Conservation (phyloP, 495 filamentous ascomycete species). For the Lophiotrema nucula region DNA sequence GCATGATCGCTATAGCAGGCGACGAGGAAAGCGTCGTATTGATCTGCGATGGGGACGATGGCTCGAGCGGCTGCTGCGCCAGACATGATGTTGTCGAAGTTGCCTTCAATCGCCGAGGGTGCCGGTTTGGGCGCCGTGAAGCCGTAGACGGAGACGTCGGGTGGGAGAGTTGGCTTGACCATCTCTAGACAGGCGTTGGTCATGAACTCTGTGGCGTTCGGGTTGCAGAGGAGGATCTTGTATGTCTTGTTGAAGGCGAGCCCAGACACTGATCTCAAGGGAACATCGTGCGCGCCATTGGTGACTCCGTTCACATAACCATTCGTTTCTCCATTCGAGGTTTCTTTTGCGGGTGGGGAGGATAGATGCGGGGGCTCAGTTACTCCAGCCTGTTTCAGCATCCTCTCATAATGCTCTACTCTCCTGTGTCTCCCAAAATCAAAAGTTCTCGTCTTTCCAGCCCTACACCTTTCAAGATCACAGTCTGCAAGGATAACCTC, state of each 20-base stretch:
- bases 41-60: constrained; percentile 42
- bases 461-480: constrained; percentile 46
- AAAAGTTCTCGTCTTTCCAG: constrained; percentile 47
- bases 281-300: not conserved
- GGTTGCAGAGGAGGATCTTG: constrained; percentile 50
- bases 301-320: not conserved
- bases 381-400: constrained; percentile 45
- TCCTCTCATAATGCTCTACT: constrained; percentile 45
- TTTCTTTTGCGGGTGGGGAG: not conserved
- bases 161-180: constrained; percentile 43
- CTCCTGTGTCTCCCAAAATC: constrained; percentile 50
- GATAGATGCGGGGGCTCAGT: constrained; percentile 41
- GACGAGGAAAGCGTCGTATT: constrained; percentile 51
- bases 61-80: constrained; percentile 44
- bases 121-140: constrained; percentile 49
- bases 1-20: constrained; percentile 53
- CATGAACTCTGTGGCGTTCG: constrained; percentile 51
- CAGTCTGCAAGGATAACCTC: constrained; percentile 49
- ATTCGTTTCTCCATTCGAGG: not conserved
- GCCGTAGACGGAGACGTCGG: constrained; percentile 45
- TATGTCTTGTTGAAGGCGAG: constrained; percentile 31
- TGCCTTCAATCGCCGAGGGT: constrained; percentile 50
- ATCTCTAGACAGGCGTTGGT: constrained; percentile 46
- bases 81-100: constrained; percentile 47
- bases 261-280: constrained; percentile 4